These are phyloP conservation scores for Epithemia pelagica DNA, from an alignment of 108 stramenopile genomes.

Conservation along the genomic window DNA sequence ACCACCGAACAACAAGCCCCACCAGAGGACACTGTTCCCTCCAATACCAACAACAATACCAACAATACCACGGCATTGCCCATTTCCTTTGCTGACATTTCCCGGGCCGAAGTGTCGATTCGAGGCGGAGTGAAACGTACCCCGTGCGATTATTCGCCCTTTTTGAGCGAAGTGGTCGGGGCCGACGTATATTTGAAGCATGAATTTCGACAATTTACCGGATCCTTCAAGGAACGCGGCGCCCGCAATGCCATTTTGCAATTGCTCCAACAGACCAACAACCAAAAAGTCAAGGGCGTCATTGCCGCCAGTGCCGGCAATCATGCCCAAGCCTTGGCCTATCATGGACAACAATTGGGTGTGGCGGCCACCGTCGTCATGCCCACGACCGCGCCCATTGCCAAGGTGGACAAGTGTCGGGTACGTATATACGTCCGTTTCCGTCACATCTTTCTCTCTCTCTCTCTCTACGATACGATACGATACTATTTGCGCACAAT, in stretches of 20 bases:
- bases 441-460: constrained; percentile 1
- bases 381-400: constrained; percentile 91
- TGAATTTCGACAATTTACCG: constrained; percentile 88
- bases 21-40: too few species aligned
- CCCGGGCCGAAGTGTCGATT: constrained; percentile 71
- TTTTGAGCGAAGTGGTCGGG: constrained; percentile 72
- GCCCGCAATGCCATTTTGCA: constrained; percentile 89
- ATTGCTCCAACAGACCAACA: constrained; percentile 30
- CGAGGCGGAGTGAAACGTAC: constrained; percentile 68
- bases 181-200: constrained; percentile 79
- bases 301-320: constrained; percentile 91
- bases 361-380: constrained; percentile 96
- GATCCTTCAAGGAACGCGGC: constrained; percentile 96
- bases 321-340: constrained; percentile 90
- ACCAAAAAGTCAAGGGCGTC: constrained; percentile 57
- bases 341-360: constrained; percentile 87
- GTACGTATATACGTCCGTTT: constrained; percentile 28
- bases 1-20: too few species aligned
- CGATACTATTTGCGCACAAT: too few species aligned
- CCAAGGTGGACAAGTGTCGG: constrained; percentile 93
- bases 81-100: constrained; percentile 76
- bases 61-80: too few species aligned
- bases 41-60: too few species aligned
- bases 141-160: constrained; percentile 49
- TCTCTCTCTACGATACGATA: too few species aligned